Conservation (phyloP, 1,139 yeast genomes). For the Debaryomycetaceae sp. region DNA sequence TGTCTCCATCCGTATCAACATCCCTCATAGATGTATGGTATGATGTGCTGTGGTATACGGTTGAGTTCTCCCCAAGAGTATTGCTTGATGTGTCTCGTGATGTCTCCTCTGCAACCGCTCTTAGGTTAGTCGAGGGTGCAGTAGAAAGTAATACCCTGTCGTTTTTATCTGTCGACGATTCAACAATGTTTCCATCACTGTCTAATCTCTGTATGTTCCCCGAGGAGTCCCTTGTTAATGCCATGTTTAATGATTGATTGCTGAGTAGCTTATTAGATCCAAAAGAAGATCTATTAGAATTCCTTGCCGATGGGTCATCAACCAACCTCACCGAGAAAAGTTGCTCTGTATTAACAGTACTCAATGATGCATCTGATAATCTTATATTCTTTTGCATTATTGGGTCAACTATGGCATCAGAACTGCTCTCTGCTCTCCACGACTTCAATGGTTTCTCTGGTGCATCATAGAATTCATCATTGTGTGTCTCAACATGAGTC, state of each 20-base stretch:
- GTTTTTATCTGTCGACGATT: slow-evolving; percentile 6
- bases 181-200: slow-evolving; percentile 52
- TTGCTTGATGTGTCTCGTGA: slow-evolving; percentile 16
- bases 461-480: slow-evolving; percentile 30
- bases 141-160: slow-evolving; percentile 17
- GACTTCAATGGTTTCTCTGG: slow-evolving; percentile 53
- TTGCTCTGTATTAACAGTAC: slow-evolving; percentile 85
- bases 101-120: slow-evolving; percentile 31
- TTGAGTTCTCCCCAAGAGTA: slow-evolving; percentile 7
- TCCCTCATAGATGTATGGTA: neutral
- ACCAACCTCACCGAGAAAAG: slow-evolving; percentile 76
- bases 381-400: slow-evolving; percentile 18
- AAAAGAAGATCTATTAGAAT: slow-evolving; percentile 30
- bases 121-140: slow-evolving; percentile 28
- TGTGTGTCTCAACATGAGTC: slow-evolving; percentile 36
- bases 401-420: slow-evolving; percentile 16
- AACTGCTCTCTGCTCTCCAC: slow-evolving; percentile 61
- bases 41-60: slow-evolving; percentile 9
- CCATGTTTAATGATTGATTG: slow-evolving; percentile 26
- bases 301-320: slow-evolving; percentile 49
- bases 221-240: slow-evolving; percentile 31
- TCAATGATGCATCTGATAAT: slow-evolving; percentile 64
- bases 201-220: slow-evolving; percentile 52
- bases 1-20: slow-evolving; percentile 16
- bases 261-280: slow-evolving; percentile 29